Base-by-base conservation (phyloP, 1,284 basidiomycete species). In the Phlebopus sp. region DNA sequence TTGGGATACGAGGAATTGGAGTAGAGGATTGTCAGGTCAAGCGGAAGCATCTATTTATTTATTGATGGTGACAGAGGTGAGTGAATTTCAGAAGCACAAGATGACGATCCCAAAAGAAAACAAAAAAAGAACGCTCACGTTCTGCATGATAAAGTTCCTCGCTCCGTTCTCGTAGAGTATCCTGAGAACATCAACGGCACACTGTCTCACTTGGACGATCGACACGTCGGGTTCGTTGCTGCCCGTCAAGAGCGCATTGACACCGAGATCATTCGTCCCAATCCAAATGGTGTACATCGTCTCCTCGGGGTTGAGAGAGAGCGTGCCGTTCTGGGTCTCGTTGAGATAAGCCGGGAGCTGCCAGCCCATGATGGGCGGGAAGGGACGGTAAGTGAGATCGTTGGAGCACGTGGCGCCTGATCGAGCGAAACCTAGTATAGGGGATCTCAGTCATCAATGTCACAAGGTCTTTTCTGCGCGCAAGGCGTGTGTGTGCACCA, bases 241-340 rank as follows among this genome's bases (percentile, higher is more conserved):
- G 1, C 72, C 74, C 0, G 71, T 73, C 17, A 75, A 42, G n/a
- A 76, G 56, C 19, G 62, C 67, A 23, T 54, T 57, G 18, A 37
- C 66, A 5, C 76, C 76, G 6, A 76, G 59, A 54, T 75, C 74
- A 52, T 76, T 76, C 14, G 75, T 74, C 7, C 74, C 75, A 46
- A 77, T 77, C 76, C 75, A 77, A 6, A 77, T 61, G n/a, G 73
- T 72, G 51, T 72, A 76, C 11, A 76, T 54, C 5, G 76, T 77
- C 40, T 71, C 64, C 9, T 68, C 56, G 0, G 69, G 50, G 21
- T 39, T 39, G 54, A 46, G 69, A 42, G 2, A 57, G 52, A 44
- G 64, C 52, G 53, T 66, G 57, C 42, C 57, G 30, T 51, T 51
- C 10, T 45, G 46, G 0, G 49, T 56, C 40, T 66, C 63, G 10